Conservation (phyloP, 495 filamentous ascomycete genomes). For the Haplographium delicatum region DNA sequence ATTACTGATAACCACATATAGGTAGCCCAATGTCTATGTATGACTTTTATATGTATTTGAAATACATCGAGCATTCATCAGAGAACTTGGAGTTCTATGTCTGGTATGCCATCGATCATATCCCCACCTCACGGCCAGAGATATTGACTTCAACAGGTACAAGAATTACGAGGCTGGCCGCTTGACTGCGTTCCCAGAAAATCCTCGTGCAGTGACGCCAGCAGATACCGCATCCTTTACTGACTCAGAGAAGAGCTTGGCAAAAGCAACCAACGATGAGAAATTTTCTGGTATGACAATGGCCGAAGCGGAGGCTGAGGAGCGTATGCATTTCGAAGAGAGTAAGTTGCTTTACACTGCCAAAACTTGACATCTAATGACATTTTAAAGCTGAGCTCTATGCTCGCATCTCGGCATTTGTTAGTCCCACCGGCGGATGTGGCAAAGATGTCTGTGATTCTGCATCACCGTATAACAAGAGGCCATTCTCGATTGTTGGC, state of each 20-base stretch:
- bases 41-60: constrained; percentile 78
- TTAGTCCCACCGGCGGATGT: constrained; percentile 29
- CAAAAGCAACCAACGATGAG: constrained; percentile 20
- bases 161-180: constrained; percentile 34
- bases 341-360: not conserved
- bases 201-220: constrained; percentile 17
- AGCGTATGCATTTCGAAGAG: constrained; percentile 2
- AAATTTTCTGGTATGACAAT: not conserved
- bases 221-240: constrained; percentile 24
- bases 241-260: constrained; percentile 26
- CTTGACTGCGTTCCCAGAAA: constrained; percentile 25
- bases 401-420: constrained; percentile 31
- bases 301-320: constrained; percentile 27
- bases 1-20: not conserved
- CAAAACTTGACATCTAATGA: not conserved
- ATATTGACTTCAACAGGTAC: constrained; percentile 32
- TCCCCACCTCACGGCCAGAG: not conserved
- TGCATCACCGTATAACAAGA: constrained; percentile 4
- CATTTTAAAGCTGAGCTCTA: constrained; percentile 28
- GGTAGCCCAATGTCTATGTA: constrained; percentile 56
- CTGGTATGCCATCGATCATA: constrained; percentile 42
- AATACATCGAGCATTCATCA: constrained; percentile 66
- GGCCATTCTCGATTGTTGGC: constrained; percentile 10
- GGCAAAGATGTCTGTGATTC: not conserved
- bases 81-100: constrained; percentile 80